Base-by-base conservation (phyloP, 495 filamentous ascomycete species). In the Penicillium crystallinum region DNA sequence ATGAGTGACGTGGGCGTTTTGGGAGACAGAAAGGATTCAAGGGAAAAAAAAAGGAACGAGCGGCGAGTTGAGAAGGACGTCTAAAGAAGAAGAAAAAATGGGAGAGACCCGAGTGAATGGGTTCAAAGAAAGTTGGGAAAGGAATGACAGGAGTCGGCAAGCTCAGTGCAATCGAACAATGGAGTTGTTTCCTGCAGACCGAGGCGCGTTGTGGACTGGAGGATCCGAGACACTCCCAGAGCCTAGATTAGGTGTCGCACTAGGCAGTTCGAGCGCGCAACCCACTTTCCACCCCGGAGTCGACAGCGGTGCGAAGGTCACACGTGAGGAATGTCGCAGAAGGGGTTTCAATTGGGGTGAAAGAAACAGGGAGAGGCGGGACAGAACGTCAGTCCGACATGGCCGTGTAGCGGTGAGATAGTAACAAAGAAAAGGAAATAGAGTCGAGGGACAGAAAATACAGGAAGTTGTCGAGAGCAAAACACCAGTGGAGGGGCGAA, bases 121-220 rank as follows among this genome's bases (percentile, higher is more conserved):
- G 49, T 34, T 21, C 52, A 25, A 57, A 54, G 40, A 46, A 40
- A 39, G 38, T 15, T 31, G 12, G n/a, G 17, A 51, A 59, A 60
- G 43, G 62, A 59, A 53, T 35, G 58, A 49, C 50, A 43, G 51
- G 42, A 49, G 58, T 51, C 52, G 49, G 46, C 48, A 58, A 46
- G 39, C 47, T 40, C 49, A 23, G 57, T 52, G 57, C 58, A 31
- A 46, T 55, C 41, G 41, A 64, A 70, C 67, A 71, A 71, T 70
- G 66, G 52, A 62, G 62, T 72, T 71, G 66, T 72, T 62, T 40
- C 47, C 64, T 63, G 65, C 62, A 63, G 49, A 50, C 49, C 53
- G 54, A 55, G 60, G 58, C 61, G 57, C 51, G 61, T 49, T 57
- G 50, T 46, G 53, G 59, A 56, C 59, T 56, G 55, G 53, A 55